These are phyloP conservation scores for Eucalyptus tenuipes DNA, from an alignment of 345 rosid species.

Conservation along the genomic window DNA sequence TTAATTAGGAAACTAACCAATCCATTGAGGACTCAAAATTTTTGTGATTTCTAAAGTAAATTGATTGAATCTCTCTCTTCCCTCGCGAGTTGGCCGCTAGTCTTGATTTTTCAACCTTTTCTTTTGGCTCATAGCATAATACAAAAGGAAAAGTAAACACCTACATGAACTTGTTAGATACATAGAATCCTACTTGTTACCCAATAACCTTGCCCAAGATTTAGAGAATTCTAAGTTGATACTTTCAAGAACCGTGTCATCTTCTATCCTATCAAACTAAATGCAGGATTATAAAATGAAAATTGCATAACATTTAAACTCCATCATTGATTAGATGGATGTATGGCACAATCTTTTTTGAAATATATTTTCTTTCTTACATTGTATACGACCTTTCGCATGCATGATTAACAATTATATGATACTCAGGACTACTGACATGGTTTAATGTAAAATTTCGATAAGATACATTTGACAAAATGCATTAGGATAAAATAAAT, in stretches of 20 bases:
- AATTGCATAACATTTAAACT: background rate
- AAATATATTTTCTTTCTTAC: background rate
- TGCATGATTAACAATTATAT: background rate
- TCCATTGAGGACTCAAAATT: fast-evolving
- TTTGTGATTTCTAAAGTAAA: background rate
- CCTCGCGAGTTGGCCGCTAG: background rate
- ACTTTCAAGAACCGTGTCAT: background rate
- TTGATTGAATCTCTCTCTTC: background rate
- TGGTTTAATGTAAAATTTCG: fast-evolving
- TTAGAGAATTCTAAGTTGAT: background rate
- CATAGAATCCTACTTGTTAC: background rate
- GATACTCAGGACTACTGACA: background rate
- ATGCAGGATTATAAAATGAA: background rate
- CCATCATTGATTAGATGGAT: background rate
- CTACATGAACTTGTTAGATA: background rate
- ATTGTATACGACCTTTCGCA: fast-evolving
- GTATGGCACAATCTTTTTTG: background rate
- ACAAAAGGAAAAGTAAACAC: background rate
- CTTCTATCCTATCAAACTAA: background rate
- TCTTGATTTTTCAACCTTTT: background rate
- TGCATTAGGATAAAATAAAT: fast-evolving
- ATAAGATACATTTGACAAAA: background rate
- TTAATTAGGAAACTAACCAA: background rate
- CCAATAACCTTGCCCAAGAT: background rate
- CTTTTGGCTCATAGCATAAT: background rate